Conservation (phyloP, 768 basidiomycete species). For the Boletus pseudopeckii region DNA sequence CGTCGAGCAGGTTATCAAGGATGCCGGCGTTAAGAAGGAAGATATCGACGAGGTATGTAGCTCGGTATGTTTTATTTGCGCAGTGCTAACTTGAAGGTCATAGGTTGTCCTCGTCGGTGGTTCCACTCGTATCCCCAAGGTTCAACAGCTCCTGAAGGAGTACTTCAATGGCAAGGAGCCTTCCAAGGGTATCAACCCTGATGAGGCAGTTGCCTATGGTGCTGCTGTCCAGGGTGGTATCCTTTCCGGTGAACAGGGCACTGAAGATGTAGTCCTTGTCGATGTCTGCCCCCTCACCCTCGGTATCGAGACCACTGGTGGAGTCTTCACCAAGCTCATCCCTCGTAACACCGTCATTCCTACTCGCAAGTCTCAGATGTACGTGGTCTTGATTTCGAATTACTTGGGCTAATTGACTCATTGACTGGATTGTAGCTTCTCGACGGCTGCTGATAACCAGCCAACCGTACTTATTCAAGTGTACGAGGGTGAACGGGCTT, state of each 20-base stretch:
- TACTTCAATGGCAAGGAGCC: constrained; percentile 97
- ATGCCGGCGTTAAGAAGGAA: constrained; percentile 97
- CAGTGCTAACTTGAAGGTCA: not conserved
- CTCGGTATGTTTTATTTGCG: not conserved
- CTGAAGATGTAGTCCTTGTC: constrained; percentile 88
- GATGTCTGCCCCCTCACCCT: constrained; percentile 97
- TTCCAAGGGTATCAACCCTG: constrained; percentile 98
- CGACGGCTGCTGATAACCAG: constrained; percentile 86
- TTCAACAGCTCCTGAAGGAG: constrained; percentile 97
- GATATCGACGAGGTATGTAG: constrained; percentile 77
- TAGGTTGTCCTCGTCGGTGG: constrained; percentile 90
- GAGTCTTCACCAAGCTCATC: constrained; percentile 97
- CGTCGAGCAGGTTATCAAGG: constrained; percentile 98
- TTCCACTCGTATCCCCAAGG: constrained; percentile 99
- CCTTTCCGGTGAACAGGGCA: constrained; percentile 90
- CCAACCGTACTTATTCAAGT: constrained; percentile 97
- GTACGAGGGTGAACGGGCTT: constrained; percentile 93
- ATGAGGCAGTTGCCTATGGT: constrained; percentile 98
- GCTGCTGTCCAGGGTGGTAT: constrained; percentile 99
- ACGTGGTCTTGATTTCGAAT: constrained; percentile 15
- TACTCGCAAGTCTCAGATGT: constrained; percentile 95
- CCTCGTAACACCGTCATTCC: constrained; percentile 98
- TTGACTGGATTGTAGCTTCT: constrained; percentile 44
- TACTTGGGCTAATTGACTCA: not conserved
- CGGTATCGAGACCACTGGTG: constrained; percentile 98